A percentile compares a stretch with the other conserved stretches of the same genome.
Evolutionary conservation across 805 yeast genomes (phyloP).

Genomic region (Huiozyma sinensis): DNA sequence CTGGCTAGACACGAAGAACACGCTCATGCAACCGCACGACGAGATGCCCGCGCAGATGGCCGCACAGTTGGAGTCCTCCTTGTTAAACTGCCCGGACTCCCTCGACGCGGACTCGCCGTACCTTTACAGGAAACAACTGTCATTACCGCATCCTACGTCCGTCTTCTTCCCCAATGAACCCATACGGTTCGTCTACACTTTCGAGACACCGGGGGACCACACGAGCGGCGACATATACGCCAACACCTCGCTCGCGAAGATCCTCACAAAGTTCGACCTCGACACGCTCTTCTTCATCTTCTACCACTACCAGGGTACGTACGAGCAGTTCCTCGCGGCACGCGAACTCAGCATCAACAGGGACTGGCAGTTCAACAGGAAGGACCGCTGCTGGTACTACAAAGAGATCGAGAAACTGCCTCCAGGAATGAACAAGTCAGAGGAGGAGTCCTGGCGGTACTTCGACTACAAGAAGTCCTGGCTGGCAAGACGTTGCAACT

Average conservation of each 20-base stretch:
- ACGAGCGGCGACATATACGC: slow-evolving; percentile 22
- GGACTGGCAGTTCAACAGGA: slow-evolving; percentile 61
- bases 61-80: slow-evolving; percentile 55
- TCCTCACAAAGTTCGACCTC: slow-evolving; percentile 62
- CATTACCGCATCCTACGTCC: slow-evolving; percentile 80
- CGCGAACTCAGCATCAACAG: slow-evolving; percentile 59
- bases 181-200: slow-evolving; percentile 23
- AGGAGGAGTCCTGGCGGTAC: slow-evolving; percentile 52
- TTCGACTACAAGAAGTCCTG: slow-evolving; percentile 73
- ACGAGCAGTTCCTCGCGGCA: slow-evolving; percentile 68
- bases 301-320: slow-evolving; percentile 66
- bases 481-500: slow-evolving; percentile 42
- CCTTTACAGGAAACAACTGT: slow-evolving; percentile 50
- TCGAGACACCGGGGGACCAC: slow-evolving; percentile 7
- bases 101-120: slow-evolving; percentile 77
- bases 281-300: slow-evolving; percentile 89
- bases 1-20: slow-evolving; percentile 23
- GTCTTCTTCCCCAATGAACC: slow-evolving; percentile 65
- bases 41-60: slow-evolving; percentile 22
- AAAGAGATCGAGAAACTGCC: slow-evolving; percentile 72
- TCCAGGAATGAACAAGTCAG: slow-evolving; percentile 50
- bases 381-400: slow-evolving; percentile 37
- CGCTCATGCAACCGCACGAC: slow-evolving; percentile 21
- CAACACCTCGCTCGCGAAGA: slow-evolving; percentile 39
- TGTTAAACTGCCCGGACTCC: slow-evolving; percentile 87